Evolutionary conservation across 1,284 basidiomycete genomes (phyloP).

Genomic region (Malassezia equina): DNA sequence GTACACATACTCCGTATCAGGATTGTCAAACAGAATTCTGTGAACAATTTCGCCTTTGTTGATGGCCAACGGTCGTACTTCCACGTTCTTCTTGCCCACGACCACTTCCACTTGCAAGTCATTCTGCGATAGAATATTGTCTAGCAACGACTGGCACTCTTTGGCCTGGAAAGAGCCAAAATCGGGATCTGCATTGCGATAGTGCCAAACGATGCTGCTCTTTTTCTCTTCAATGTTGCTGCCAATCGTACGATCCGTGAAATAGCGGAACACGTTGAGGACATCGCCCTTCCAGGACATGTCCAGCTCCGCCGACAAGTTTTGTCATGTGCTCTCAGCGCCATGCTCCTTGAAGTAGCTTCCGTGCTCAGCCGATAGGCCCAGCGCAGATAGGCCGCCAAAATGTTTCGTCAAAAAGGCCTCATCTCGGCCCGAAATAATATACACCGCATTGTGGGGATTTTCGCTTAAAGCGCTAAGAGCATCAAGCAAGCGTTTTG

Average conservation of each 20-base stretch:
- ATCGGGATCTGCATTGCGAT: slow-evolving; percentile 81
- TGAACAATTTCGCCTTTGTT: slow-evolving; percentile 99
- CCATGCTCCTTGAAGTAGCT: slow-evolving; percentile 71
- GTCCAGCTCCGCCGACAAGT: slow-evolving; percentile 80
- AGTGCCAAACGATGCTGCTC: slow-evolving; percentile 96
- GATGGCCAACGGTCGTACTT: slow-evolving; percentile 83
- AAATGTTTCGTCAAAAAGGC: slow-evolving; percentile 84
- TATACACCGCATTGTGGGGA: slow-evolving; percentile 81
- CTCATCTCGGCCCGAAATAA: slow-evolving; percentile 93
- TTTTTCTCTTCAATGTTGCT: slow-evolving; percentile 93
- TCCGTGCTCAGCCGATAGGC: slow-evolving; percentile 92
- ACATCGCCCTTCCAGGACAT: slow-evolving; percentile 98
- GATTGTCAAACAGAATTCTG: slow-evolving; percentile 78
- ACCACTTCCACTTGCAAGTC: slow-evolving; percentile 48
- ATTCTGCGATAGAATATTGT: slow-evolving; percentile 57
- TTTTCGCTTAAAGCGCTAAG: slow-evolving; percentile 66
- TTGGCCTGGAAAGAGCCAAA: slow-evolving; percentile 62
- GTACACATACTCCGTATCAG: slow-evolving; percentile 87
- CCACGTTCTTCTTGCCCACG: slow-evolving; percentile 89
- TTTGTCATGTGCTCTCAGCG: slow-evolving; percentile 62
- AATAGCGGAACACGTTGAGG: slow-evolving; percentile 87
- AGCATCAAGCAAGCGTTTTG: slow-evolving; percentile 63
- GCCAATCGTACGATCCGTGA: slow-evolving; percentile 89
- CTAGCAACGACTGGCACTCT: slow-evolving; percentile 89
- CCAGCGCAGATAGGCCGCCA: slow-evolving; percentile 69